Evolutionary conservation across 1,139 yeast species (phyloP).

Genomic region (Zygosaccharomyces pseudobailii): DNA sequence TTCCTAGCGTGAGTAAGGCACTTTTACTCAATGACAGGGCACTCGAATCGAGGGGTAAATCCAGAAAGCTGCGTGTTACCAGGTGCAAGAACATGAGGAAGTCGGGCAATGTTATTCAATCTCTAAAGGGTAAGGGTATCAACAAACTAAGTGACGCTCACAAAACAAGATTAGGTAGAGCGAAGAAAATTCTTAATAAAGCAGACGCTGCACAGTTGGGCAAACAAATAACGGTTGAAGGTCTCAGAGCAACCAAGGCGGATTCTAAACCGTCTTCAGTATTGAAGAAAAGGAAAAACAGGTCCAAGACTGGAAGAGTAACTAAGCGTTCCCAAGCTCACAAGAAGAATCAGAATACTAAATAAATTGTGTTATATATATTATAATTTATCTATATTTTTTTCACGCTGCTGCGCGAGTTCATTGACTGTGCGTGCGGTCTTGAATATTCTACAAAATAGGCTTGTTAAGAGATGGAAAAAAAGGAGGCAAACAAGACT

Average conservation of each 20-base stretch:
- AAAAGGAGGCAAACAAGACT: neutral
- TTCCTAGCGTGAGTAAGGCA: conserved; percentile 78
- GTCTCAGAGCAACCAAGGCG: conserved; percentile 75
- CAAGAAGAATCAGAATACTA: conserved; percentile 18
- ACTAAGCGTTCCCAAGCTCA: conserved; percentile 36
- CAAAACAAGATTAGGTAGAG: conserved; percentile 76
- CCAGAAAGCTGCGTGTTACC: conserved; percentile 70
- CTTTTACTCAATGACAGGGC: conserved; percentile 70
- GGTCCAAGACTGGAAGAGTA: conserved; percentile 43
- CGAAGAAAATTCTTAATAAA: conserved; percentile 66
- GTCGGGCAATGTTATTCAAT: conserved; percentile 12
- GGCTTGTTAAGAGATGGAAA: neutral
- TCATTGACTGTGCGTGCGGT: neutral
- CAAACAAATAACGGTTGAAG: conserved; percentile 53
- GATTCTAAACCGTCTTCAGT: conserved; percentile 45
- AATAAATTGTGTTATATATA: neutral
- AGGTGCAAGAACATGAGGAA: conserved; percentile 62
- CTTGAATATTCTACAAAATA: neutral
- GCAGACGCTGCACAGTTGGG: conserved; percentile 72
- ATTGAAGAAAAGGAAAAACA: conserved; percentile 59
- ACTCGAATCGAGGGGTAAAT: conserved; percentile 42
- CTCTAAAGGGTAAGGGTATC: conserved; percentile 6
- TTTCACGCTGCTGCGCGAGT: neutral
- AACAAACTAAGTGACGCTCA: conserved; percentile 52
- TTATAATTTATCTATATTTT: neutral